Evolutionary conservation across 2,329 filamentous ascomycete species (phyloP).

Genomic region (Stagonosporopsis vannaccii): DNA sequence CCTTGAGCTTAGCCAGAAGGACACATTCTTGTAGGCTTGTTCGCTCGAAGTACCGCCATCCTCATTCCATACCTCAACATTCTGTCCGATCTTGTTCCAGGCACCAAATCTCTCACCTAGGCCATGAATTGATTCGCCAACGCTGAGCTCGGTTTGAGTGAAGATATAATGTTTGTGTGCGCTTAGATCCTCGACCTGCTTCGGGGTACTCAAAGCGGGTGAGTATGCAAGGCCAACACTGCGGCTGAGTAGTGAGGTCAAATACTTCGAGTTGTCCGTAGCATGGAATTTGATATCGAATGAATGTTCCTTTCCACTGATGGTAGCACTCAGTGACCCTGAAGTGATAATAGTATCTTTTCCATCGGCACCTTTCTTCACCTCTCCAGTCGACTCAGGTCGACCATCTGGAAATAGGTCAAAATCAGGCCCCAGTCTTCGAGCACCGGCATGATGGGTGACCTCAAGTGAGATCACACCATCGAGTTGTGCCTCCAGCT

Average conservation of each 20-base stretch:
- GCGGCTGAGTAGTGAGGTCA: constrained; percentile 63
- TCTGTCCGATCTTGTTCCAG: constrained; percentile 78
- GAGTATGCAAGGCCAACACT: constrained; percentile 66
- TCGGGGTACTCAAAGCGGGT: constrained; percentile 60
- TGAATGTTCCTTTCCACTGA: constrained; percentile 57
- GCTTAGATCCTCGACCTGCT: constrained; percentile 62
- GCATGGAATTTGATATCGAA: constrained; percentile 66
- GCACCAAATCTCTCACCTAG: constrained; percentile 79
- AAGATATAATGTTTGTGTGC: constrained; percentile 54
- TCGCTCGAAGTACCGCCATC: constrained; percentile 71
- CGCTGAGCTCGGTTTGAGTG: constrained; percentile 55
- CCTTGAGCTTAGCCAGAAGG: constrained; percentile 73
- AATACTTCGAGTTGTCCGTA: constrained; percentile 56
- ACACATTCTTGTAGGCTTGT: constrained; percentile 76
- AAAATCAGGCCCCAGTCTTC: constrained; percentile 62
- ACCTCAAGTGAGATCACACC: constrained; percentile 67
- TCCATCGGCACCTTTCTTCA: constrained; percentile 49
- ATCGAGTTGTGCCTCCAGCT: constrained; percentile 64
- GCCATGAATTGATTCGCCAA: constrained; percentile 73
- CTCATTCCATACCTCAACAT: constrained; percentile 69
- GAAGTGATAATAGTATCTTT: constrained; percentile 60
- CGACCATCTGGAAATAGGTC: constrained; percentile 64
- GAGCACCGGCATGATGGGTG: constrained; percentile 65
- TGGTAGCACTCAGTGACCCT: constrained; percentile 61
- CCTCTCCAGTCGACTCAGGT: constrained; percentile 48